phyloP scores from a whole-genome alignment of 345 rosid genomes.

The Arabis alpina region DNA sequence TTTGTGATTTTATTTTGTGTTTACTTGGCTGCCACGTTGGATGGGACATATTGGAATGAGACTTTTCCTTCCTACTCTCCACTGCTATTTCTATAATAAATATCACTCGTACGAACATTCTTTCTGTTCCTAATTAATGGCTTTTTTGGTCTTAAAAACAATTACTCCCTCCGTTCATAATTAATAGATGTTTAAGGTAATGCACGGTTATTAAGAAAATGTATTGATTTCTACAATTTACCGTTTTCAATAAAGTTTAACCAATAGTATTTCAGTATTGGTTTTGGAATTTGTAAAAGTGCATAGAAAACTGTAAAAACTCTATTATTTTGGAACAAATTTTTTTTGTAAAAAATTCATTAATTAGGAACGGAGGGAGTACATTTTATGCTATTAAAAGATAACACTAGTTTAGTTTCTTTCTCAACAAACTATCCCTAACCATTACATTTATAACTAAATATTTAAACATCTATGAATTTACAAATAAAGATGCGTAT shows the following conservation, averaged over 20 bases:
- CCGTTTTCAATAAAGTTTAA: too few species aligned
- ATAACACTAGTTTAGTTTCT: background rate
- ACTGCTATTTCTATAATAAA: constrained; percentile 40
- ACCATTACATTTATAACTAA: background rate
- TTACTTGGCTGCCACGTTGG: constrained; percentile 23
- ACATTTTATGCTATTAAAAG: background rate
- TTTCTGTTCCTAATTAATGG: constrained; percentile 41
- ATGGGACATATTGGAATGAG: constrained; percentile 41
- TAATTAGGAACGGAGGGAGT: too few species aligned
- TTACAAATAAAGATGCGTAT: background rate
- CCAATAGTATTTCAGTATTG: too few species aligned
- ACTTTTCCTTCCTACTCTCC: constrained; percentile 41
- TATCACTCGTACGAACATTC: constrained; percentile 42
- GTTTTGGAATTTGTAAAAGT: too few species aligned
- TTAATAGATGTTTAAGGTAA: too few species aligned
- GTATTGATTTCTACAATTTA: too few species aligned
- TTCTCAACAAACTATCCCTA: constrained; percentile 36
- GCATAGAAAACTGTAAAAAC: too few species aligned
- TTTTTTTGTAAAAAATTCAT: too few species aligned
- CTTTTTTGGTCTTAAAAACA: constrained; percentile 1
- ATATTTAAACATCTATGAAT: background rate
- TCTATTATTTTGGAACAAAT: too few species aligned
- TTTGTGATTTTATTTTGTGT: background rate
- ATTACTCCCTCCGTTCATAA: too few species aligned
- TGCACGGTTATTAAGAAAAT: too few species aligned